Conservation (phyloP, 176 grass and related monocot species). For the Eleusine coracana region DNA sequence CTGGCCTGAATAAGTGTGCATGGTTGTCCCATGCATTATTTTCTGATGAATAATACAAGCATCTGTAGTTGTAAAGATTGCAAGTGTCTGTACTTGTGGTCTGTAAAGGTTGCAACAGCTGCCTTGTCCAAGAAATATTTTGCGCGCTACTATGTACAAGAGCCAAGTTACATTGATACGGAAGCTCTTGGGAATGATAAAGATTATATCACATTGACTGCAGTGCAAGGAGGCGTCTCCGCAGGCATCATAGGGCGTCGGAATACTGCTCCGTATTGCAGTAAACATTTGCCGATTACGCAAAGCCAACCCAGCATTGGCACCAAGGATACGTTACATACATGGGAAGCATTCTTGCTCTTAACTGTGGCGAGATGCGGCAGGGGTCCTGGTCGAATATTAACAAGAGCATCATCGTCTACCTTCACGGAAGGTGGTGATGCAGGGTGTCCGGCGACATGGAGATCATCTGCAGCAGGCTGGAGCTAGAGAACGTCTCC, state of each 20-base stretch:
- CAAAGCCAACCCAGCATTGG: conserved; percentile 18
- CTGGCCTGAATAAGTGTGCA: conserved; percentile 30
- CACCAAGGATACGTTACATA: neutral
- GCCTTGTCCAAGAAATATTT: conserved; percentile 35
- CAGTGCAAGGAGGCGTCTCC: conserved; percentile 20
- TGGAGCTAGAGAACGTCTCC: conserved; percentile 84
- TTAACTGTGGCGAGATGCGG: neutral
- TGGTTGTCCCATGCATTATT: neutral
- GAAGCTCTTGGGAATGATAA: conserved; percentile 33
- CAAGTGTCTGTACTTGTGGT: conserved; percentile 37
- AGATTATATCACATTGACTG: conserved; percentile 30
- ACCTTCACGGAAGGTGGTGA: conserved; percentile 43
- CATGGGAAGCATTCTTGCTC: neutral
- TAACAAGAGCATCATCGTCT: conserved; percentile 1
- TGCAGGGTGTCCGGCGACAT: conserved; percentile 86
- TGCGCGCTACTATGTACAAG: conserved; percentile 16
- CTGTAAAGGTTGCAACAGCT: conserved; percentile 34
- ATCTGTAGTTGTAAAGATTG: neutral
- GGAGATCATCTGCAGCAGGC: conserved; percentile 96
- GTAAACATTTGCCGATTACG: conserved; percentile 4
- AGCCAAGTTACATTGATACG: conserved; percentile 10
- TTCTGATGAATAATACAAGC: conserved; percentile 31
- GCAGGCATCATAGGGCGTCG: conserved; percentile 29
- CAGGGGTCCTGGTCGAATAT: conserved; percentile 18
- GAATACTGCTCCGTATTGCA: conserved; percentile 8